Conservation (phyloP, 352 stramenopile genomes). For the Phytophthora pluvialis region DNA sequence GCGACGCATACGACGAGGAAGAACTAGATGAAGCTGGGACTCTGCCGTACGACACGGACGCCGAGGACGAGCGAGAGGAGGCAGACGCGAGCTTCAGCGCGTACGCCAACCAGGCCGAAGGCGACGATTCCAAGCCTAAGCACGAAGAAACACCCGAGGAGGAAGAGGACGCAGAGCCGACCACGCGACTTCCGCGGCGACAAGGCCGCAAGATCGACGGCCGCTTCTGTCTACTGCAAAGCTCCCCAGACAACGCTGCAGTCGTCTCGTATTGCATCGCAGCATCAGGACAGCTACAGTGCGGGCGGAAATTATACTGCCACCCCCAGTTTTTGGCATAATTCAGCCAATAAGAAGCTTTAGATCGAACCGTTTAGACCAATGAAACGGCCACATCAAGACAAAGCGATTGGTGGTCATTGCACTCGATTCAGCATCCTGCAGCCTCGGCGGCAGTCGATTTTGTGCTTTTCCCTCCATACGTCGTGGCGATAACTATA, state of each 20-base stretch:
- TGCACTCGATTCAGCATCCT: no score
- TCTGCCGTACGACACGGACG: slow-evolving; percentile 6
- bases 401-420: no score
- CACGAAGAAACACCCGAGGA: slow-evolving; percentile 7
- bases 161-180: background rate
- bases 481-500: no score
- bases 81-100: slow-evolving; percentile 9
- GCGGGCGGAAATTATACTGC: background rate
- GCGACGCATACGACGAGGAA: slow-evolving; percentile 12
- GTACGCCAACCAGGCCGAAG: slow-evolving; percentile 26
- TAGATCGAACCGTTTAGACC: no score
- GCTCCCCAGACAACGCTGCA: background rate
- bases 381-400: no score
- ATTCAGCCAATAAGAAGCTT: no score
- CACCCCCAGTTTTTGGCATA: no score
- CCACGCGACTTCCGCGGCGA: slow-evolving; percentile 5
- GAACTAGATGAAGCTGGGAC: background rate
- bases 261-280: slow-evolving; percentile 2
- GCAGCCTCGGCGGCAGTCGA: no score
- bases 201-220: slow-evolving; percentile 30
- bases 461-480: no score
- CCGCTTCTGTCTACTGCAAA: slow-evolving; percentile 25
- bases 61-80: slow-evolving; percentile 23
- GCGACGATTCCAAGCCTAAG: background rate
- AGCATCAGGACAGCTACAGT: slow-evolving; percentile 10